A percentile compares a stretch with the other conserved stretches of the same genome.
phyloP scores from a whole-genome alignment of 1,139 yeast species.

The Hansenula sp. region DNA sequence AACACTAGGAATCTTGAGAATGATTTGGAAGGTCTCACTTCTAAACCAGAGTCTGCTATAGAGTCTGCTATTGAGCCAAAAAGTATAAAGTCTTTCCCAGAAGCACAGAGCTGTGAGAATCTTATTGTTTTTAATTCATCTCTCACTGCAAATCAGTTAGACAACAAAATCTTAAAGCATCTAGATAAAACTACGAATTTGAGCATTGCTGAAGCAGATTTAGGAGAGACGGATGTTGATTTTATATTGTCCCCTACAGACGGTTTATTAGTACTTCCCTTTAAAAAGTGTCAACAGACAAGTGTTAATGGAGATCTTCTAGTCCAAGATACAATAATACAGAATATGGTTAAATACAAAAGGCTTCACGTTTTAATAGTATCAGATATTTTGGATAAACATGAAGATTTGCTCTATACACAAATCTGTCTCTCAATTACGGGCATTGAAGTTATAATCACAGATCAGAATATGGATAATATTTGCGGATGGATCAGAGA shows the following conservation, averaged over 20 bases:
- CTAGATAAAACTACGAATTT: not conserved
- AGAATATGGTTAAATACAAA: not conserved
- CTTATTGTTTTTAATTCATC: not conserved
- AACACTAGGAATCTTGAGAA: not conserved
- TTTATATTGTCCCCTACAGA: slow-evolving; percentile 9
- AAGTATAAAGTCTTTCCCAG: no score
- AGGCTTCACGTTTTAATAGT: slow-evolving; percentile 7
- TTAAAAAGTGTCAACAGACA: slow-evolving; percentile 8
- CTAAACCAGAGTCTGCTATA: no score
- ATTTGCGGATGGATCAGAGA: slow-evolving; percentile 4
- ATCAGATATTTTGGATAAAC: not conserved
- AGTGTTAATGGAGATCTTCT: slow-evolving; percentile 6
- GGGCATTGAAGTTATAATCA: not conserved
- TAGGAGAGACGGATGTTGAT: slow-evolving; percentile 12
- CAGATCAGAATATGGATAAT: not conserved
- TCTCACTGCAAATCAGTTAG: not conserved
- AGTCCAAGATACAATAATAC: slow-evolving; percentile 4
- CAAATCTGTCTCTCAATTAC: slow-evolving; percentile 1
- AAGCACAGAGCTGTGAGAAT: not conserved
- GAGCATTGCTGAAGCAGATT: slow-evolving; percentile 11
- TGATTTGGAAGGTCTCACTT: no score
- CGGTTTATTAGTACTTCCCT: slow-evolving; percentile 10
- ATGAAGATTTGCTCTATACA: slow-evolving; percentile 9
- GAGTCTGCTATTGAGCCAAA: no score
- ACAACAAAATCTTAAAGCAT: not conserved